Conservation (phyloP, 2,329 filamentous ascomycete genomes). For the Hymenoscyphus occultus region DNA sequence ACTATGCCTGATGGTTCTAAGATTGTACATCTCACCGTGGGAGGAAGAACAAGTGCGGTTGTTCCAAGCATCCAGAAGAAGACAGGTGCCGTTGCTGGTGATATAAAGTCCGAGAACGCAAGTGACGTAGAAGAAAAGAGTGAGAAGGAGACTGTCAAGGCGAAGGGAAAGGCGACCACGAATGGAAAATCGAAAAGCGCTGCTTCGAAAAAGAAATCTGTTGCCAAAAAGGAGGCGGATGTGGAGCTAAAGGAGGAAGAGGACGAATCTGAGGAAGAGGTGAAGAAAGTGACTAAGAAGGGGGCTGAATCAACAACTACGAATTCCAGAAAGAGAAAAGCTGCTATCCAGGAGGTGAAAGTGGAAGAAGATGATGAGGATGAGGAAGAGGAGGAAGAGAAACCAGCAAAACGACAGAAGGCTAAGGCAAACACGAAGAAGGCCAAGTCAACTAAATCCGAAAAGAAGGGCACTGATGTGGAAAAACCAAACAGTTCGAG, state of each 20-base stretch:
- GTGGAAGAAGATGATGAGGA: background rate
- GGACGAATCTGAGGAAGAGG: background rate
- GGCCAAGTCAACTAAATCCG: background rate
- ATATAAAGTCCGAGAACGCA: conserved; percentile 10
- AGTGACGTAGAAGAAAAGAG: background rate
- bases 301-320: background rate
- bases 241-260: conserved; percentile 2
- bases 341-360: background rate
- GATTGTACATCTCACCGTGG: conserved; percentile 83
- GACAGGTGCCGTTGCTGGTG: conserved; percentile 34
- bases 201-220: background rate
- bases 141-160: background rate
- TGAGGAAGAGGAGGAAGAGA: background rate
- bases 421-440: background rate
- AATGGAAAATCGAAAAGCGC: conserved; percentile 11
- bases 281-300: background rate
- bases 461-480: background rate
- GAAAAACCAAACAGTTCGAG: background rate
- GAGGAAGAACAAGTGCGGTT: conserved; percentile 85
- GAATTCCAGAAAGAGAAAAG: conserved; percentile 6
- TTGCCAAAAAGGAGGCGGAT: conserved; percentile 13
- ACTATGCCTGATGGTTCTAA: conserved; percentile 79
- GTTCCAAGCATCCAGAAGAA: conserved; percentile 87
- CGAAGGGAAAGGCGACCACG: conserved; percentile 8
- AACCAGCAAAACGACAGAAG: conserved; percentile 1